A percentile compares a stretch with the other conserved stretches of the same genome.
Evolutionary conservation across 2,329 filamentous ascomycete genomes (phyloP).

Genomic region (Aspergillus aculeatinus): DNA sequence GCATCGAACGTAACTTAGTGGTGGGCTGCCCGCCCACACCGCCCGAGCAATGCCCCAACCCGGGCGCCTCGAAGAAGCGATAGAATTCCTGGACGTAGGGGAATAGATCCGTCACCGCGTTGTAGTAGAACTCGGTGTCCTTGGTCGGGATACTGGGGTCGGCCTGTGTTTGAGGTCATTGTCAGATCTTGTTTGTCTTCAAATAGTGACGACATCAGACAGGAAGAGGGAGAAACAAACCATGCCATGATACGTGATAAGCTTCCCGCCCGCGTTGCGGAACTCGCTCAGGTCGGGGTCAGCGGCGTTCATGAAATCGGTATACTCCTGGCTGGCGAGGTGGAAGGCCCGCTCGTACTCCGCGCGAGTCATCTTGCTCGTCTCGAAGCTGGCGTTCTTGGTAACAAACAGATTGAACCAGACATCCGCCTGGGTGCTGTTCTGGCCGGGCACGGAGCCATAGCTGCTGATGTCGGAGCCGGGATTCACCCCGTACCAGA

Average conservation of each 20-base stretch:
- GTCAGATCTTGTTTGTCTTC: too few species aligned
- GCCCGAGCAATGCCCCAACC: conserved; percentile 33
- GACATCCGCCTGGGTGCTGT: too few species aligned
- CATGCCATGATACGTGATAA: conserved; percentile 45
- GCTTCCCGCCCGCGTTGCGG: conserved; percentile 35
- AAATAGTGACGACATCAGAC: too few species aligned
- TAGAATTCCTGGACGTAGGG: conserved; percentile 32
- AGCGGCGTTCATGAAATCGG: conserved; percentile 33
- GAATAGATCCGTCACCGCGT: conserved; percentile 26
- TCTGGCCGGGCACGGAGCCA: too few species aligned
- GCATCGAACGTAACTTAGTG: too few species aligned
- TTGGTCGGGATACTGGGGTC: conserved; percentile 28
- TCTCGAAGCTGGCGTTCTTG: background rate
- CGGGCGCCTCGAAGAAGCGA: conserved; percentile 39
- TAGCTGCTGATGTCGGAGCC: too few species aligned
- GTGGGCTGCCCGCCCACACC: conserved; percentile 18
- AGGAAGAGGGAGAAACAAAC: too few species aligned
- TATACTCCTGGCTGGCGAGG: conserved; percentile 26
- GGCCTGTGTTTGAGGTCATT: conserved; percentile 1
- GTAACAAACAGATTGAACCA: background rate
- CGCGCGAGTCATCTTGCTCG: background rate
- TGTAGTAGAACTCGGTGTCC: conserved; percentile 37
- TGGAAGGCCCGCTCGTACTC: conserved; percentile 16
- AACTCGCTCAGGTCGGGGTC: conserved; percentile 40
- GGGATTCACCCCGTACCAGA: too few species aligned